phyloP scores from a whole-genome alignment of 495 filamentous ascomycete genomes.

The Melanomma pulvis-pyrius region DNA sequence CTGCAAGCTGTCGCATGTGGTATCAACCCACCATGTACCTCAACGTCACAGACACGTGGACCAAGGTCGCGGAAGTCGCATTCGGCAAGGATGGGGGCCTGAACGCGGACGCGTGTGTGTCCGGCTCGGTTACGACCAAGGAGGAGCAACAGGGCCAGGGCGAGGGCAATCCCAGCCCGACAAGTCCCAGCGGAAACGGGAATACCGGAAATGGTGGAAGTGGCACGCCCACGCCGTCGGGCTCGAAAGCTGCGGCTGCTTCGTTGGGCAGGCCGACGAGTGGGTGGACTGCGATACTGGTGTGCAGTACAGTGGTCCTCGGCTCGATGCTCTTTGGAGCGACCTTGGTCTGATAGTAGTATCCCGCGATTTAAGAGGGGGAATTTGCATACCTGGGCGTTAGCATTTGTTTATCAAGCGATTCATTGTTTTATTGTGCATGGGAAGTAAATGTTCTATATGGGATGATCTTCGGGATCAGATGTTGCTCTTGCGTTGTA shows the following conservation, averaged over 20 bases:
- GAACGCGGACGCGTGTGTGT: constrained; percentile 27
- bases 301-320: constrained; percentile 12
- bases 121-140: constrained; percentile 19
- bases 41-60: constrained; percentile 32
- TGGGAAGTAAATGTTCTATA: too few relatives aligned
- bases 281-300: constrained; percentile 19
- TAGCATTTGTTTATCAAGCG: too few relatives aligned
- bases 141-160: constrained; percentile 23
- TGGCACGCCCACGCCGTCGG: background rate
- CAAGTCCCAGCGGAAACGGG: background rate
- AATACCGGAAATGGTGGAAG: background rate
- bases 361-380: too few relatives aligned
- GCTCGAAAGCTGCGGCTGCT: constrained; percentile 20
- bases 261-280: background rate
- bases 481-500: too few relatives aligned
- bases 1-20: constrained; percentile 34
- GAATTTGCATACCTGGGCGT: too few relatives aligned
- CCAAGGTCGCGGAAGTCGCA: constrained; percentile 16
- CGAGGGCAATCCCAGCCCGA: constrained; percentile 14
- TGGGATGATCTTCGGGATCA: too few relatives aligned
- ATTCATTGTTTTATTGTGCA: too few relatives aligned
- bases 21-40: constrained; percentile 23
- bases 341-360: constrained; percentile 18
- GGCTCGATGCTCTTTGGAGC: constrained; percentile 23
- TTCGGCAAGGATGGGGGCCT: constrained; percentile 30